A percentile compares a stretch with the other conserved stretches of the same genome.
Conservation (phyloP, 345 rosid species). For the Eucalyptus viminalis region DNA sequence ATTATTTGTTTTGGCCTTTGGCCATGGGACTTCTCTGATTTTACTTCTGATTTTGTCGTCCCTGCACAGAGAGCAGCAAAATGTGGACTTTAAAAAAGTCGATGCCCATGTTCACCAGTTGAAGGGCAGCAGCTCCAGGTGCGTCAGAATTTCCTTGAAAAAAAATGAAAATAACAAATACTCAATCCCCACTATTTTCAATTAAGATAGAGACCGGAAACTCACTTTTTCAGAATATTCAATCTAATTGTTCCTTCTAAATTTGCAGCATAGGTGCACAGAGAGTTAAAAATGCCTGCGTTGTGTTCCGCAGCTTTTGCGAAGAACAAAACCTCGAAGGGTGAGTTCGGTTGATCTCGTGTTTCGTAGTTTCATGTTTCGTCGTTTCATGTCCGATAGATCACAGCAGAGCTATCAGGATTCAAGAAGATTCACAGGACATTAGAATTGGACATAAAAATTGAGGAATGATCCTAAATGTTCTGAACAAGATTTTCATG, state of each 20-base stretch:
- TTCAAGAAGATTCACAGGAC: not conserved
- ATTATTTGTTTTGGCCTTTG: not conserved
- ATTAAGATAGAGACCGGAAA: not conserved
- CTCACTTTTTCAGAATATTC: not conserved
- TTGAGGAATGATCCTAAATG: not conserved
- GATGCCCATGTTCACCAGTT: slow-evolving; percentile 93
- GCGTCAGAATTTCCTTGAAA: not conserved
- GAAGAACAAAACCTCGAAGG: slow-evolving; percentile 69
- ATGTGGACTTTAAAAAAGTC: slow-evolving; percentile 69
- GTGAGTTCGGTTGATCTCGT: slow-evolving; percentile 15
- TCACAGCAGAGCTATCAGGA: not conserved
- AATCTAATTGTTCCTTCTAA: not conserved
- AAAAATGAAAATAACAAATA: not conserved
- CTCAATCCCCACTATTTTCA: not conserved
- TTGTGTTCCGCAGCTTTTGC: slow-evolving; percentile 67
- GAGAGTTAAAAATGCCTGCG: slow-evolving; percentile 73
- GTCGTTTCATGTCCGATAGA: not conserved
- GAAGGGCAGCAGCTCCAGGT: slow-evolving; percentile 98
- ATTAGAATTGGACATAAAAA: not conserved
- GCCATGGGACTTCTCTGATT: not conserved
- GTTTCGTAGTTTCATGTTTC: not conserved
- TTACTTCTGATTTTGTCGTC: not conserved
- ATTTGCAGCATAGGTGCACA: slow-evolving; percentile 82
- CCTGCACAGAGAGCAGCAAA: slow-evolving; percentile 49
- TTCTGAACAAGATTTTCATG: not conserved